Evolutionary conservation across 2,329 filamentous ascomycete species (phyloP).

Genomic region (Salinomyces thailandicus): DNA sequence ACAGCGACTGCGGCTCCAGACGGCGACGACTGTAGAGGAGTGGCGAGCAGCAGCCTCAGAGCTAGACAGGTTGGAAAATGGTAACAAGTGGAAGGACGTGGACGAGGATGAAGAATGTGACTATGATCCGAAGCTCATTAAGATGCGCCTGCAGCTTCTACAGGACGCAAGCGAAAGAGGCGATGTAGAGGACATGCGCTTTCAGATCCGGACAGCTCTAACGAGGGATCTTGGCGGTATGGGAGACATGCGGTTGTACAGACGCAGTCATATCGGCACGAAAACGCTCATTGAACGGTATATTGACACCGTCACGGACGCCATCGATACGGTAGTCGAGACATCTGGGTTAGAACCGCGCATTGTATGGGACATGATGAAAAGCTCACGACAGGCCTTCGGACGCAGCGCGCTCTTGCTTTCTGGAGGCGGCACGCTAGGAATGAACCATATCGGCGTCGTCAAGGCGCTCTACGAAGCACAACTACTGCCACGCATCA

Average conservation of each 20-base stretch:
- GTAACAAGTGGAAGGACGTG: constrained; percentile 70
- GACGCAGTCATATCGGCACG: constrained; percentile 73
- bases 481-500: constrained; percentile 68
- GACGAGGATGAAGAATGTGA: constrained; percentile 47
- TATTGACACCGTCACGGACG: constrained; percentile 65
- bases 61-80: constrained; percentile 68
- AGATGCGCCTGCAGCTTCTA: constrained; percentile 58
- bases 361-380: constrained; percentile 54
- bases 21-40: constrained; percentile 31
- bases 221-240: constrained; percentile 77
- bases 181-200: constrained; percentile 67
- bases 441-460: constrained; percentile 86
- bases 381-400: constrained; percentile 67
- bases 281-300: constrained; percentile 81
- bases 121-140: constrained; percentile 61
- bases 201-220: constrained; percentile 67
- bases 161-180: constrained; percentile 61
- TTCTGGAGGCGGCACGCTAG: constrained; percentile 79
- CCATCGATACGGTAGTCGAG: constrained; percentile 60
- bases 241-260: constrained; percentile 72
- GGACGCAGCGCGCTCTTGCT: constrained; percentile 74
- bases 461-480: constrained; percentile 69
- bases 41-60: constrained; percentile 69
- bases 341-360: constrained; percentile 45
- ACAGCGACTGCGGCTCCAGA: constrained; percentile 9